A percentile compares a stretch with the other conserved stretches of the same genome.
Conservation (phyloP, 257 asterid genomes). For the Primulina huaijiensis region DNA sequence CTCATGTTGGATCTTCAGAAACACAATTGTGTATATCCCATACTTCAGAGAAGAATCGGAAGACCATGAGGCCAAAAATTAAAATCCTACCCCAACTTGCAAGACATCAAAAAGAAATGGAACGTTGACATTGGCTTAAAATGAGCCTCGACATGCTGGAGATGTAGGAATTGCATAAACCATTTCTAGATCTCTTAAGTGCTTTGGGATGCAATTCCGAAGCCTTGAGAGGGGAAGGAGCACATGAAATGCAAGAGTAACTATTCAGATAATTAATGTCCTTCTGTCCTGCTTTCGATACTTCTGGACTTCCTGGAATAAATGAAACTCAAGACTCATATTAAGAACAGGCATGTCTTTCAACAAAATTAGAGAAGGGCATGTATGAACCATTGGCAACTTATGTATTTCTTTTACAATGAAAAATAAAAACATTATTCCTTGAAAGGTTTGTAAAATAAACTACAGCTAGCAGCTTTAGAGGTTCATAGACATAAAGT, state of each 20-base stretch:
- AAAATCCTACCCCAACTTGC: not conserved
- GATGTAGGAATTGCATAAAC: not conserved
- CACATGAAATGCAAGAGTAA: not conserved
- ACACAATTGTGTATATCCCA: not conserved
- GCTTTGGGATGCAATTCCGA: not conserved
- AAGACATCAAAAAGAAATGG: not conserved
- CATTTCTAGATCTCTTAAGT: not conserved
- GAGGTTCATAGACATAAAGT: conserved; percentile 18
- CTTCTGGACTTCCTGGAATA: conserved; percentile 13
- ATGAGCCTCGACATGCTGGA: not conserved
- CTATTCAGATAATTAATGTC: not conserved
- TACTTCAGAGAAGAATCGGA: not conserved
- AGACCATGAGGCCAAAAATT: not conserved
- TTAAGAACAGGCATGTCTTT: not conserved
- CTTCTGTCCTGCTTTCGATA: not conserved
- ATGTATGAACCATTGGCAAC: not conserved
- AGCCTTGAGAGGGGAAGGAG: not conserved
- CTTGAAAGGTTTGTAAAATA: conserved; percentile 1
- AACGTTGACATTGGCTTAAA: too few relatives aligned
- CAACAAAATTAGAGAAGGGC: conserved; percentile 11
- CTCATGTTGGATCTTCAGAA: not conserved
- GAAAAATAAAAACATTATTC: conserved; percentile 13
- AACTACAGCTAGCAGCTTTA: conserved; percentile 29
- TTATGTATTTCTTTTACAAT: conserved; percentile 26
- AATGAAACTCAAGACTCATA: conserved; percentile 2